A percentile compares a stretch with the other conserved stretches of the same genome.
phyloP scores from a whole-genome alignment of 768 basidiomycete species.

The Gloeopeniophorella convolvens region DNA sequence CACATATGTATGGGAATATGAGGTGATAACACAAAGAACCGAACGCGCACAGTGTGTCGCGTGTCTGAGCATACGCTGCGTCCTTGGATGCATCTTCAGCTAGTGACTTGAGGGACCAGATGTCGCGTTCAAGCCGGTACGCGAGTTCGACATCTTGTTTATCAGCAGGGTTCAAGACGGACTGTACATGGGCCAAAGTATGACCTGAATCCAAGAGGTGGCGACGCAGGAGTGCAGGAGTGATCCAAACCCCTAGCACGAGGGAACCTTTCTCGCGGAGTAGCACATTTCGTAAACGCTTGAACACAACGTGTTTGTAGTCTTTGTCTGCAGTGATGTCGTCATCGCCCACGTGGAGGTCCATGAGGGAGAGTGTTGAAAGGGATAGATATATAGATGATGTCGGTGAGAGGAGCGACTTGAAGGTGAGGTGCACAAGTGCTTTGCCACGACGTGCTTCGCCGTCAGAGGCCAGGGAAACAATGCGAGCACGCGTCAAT shows the following conservation, averaged over 20 bases:
- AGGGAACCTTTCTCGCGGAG: not conserved
- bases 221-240: not conserved
- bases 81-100: too few species aligned
- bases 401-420: not conserved
- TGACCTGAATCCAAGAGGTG: not conserved
- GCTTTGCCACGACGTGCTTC: not conserved
- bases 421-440: not conserved
- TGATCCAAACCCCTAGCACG: not conserved
- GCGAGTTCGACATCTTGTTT: slow-evolving; percentile 1
- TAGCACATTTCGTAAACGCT: not conserved
- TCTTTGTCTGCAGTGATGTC: slow-evolving; percentile 6
- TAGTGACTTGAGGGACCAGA: not conserved
- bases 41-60: not conserved
- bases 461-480: not conserved
- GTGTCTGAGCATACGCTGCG: too few species aligned
- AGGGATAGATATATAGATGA: not conserved
- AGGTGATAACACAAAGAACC: not conserved
- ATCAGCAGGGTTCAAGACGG: not conserved
- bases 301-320: not conserved
- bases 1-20: not conserved
- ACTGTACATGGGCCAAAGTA: not conserved
- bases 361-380: not conserved
- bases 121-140: not conserved
- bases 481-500: too few species aligned
- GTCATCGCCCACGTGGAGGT: not conserved